Evolutionary conservation across 257 asterid genomes (phyloP).

Genomic region (Rubia yunnanensis): DNA sequence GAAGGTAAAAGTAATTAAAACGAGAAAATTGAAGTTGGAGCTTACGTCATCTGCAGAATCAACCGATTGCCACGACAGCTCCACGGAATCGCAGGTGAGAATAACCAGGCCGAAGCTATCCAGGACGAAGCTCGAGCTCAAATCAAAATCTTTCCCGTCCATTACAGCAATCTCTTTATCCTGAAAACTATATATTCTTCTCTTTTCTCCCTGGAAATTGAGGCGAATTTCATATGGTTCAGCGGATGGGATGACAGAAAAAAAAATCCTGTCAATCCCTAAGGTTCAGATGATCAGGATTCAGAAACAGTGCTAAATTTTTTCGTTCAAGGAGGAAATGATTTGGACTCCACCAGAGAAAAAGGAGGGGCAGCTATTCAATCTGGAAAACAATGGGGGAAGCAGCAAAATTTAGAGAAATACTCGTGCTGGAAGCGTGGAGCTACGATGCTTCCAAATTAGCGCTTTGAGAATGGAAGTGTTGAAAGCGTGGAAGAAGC

Average conservation of each 20-base stretch:
- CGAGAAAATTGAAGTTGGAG: neutral
- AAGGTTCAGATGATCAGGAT: neutral
- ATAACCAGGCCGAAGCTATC: slow-evolving; percentile 64
- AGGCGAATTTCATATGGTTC: neutral
- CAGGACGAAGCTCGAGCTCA: slow-evolving; percentile 46
- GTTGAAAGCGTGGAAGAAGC: neutral
- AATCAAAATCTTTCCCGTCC: slow-evolving; percentile 29
- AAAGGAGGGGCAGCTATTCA: neutral
- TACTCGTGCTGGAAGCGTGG: neutral
- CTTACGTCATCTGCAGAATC: slow-evolving; percentile 48
- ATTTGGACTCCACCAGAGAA: neutral
- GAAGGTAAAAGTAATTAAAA: neutral
- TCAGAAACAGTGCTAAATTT: neutral
- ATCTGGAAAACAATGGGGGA: neutral
- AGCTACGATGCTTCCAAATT: neutral
- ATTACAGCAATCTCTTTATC: slow-evolving; percentile 20
- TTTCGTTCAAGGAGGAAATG: neutral
- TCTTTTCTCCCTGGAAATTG: too few species aligned
- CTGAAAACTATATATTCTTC: neutral
- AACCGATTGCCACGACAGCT: slow-evolving; percentile 56
- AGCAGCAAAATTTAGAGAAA: too few species aligned
- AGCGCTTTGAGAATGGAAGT: neutral
- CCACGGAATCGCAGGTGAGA: slow-evolving; percentile 45
- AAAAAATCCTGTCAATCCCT: neutral
- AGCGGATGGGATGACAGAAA: neutral